Evolutionary conservation across 768 basidiomycete species (phyloP), one percentile per base, ranked within the genome.

Genomic region (Hydnum rufescens): DNA sequence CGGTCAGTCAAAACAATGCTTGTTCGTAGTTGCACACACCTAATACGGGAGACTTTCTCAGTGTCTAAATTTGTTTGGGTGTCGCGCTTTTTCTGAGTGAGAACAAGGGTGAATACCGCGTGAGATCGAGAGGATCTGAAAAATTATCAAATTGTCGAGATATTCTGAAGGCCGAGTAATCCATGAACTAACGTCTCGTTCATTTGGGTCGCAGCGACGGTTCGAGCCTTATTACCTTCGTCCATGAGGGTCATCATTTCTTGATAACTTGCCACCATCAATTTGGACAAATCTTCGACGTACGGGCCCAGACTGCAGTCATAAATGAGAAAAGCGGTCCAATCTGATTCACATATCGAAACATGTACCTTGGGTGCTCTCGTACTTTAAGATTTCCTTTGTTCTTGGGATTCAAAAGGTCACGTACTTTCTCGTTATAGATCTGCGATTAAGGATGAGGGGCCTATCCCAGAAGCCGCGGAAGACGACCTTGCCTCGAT

Each of bases 201-300:
- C 95, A 99, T 99, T 67, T 95, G 90, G 22, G 95, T 99, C 25
- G 95, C 92, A 22, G 95, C 95, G 23, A 99, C 93, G 13, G 95
- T 97, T 49, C 95, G 73, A 50, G 95, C 92, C 70, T 97, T 96
- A 66, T 96, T 99, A 34, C 93, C 93, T 65, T 99, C 93, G 69
- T 99, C 93, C 93, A 97, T 97, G 63, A 99, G 80, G 3, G 82
- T 88, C 83, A 95, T 93, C 83, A 99, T 95, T 64, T 95, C 93
- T 29, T 84, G 77, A 63, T 92, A 97, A 64, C 73, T 82, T 62
- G 75, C 80, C 43, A 97, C 95, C 28, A 81, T 81, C 52, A 97
- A 76, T 66, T 88, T 88, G 61, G 87, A 89, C 53, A 99, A 72
- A 68, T 93, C 89, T 67, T 99, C 95, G 50, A 99, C 95, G 64